These are phyloP conservation scores for Patellaria atrata DNA, from an alignment of 495 filamentous ascomycete species.

Conservation along the genomic window DNA sequence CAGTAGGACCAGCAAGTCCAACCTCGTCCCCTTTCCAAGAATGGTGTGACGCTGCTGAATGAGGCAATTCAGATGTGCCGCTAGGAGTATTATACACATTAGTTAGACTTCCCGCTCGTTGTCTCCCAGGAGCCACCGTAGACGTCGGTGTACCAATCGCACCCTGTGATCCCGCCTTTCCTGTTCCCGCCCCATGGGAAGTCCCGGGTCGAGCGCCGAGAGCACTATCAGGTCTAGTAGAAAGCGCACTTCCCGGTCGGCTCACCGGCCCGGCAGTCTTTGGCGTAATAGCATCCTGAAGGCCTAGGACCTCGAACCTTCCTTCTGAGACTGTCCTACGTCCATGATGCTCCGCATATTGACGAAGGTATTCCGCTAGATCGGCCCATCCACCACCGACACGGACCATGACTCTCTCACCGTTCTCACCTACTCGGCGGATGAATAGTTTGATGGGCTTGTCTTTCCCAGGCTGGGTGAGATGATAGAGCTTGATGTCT, in stretches of 20 bases:
- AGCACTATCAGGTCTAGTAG: conserved; percentile 11
- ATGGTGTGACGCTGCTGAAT: conserved; percentile 30
- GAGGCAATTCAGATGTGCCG: no score
- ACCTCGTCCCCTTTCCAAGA: conserved; percentile 46
- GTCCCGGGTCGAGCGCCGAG: background rate
- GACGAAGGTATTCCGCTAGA: conserved; percentile 81
- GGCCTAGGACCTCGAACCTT: conserved; percentile 46
- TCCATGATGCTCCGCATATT: conserved; percentile 84
- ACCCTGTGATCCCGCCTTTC: background rate
- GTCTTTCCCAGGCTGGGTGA: conserved; percentile 68
- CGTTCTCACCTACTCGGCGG: conserved; percentile 72
- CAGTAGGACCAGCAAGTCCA: conserved; percentile 47
- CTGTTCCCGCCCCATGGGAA: conserved; percentile 2
- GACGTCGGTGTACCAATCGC: conserved; percentile 13
- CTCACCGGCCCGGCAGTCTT: background rate
- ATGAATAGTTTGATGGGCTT: conserved; percentile 87
- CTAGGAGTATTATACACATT: no score
- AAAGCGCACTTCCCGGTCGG: conserved; percentile 1
- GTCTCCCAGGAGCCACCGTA: conserved; percentile 35
- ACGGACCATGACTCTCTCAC: conserved; percentile 93
- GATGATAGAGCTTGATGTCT: conserved; percentile 83
- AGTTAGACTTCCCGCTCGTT: conserved; percentile 6
- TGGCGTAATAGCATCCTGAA: conserved; percentile 18
- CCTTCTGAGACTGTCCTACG: conserved; percentile 35
- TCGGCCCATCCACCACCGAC: conserved; percentile 96